phyloP scores from a whole-genome alignment of 441 rosid genomes.

The Pelargonium cotyledonis region DNA sequence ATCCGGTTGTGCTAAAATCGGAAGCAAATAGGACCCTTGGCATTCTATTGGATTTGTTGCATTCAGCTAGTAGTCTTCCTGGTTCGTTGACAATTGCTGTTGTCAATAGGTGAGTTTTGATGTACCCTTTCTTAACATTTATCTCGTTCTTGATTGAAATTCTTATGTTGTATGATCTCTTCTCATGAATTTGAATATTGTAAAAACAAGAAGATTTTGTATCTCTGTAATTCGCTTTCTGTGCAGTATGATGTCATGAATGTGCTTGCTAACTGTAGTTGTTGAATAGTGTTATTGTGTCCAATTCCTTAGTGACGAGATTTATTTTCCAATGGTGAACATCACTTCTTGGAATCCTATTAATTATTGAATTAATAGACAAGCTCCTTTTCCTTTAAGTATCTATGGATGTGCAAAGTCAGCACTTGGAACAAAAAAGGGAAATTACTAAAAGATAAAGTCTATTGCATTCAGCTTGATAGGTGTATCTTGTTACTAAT shows the following conservation, averaged over 20 bases:
- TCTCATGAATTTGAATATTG: background rate
- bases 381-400: too few species aligned
- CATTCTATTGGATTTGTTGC: slow-evolving; percentile 57
- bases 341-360: too few species aligned
- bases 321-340: too few species aligned
- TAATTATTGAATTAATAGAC: too few species aligned
- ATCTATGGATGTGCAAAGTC: too few species aligned
- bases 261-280: slow-evolving; percentile 1
- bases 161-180: background rate
- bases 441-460: too few species aligned
- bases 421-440: too few species aligned
- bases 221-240: background rate
- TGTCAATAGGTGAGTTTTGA: slow-evolving; percentile 76
- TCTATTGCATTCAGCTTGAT: too few species aligned
- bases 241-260: background rate
- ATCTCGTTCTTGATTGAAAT: background rate
- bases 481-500: too few species aligned
- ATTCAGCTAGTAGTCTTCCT: slow-evolving; percentile 53
- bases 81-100: slow-evolving; percentile 63
- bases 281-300: background rate
- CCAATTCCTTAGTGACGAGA: background rate
- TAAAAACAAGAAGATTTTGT: background rate
- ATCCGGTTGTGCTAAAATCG: slow-evolving; percentile 56
- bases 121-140: background rate
- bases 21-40: slow-evolving; percentile 66